Base-by-base conservation (phyloP, 345 rosid species). In the Moringa oleifera region DNA sequence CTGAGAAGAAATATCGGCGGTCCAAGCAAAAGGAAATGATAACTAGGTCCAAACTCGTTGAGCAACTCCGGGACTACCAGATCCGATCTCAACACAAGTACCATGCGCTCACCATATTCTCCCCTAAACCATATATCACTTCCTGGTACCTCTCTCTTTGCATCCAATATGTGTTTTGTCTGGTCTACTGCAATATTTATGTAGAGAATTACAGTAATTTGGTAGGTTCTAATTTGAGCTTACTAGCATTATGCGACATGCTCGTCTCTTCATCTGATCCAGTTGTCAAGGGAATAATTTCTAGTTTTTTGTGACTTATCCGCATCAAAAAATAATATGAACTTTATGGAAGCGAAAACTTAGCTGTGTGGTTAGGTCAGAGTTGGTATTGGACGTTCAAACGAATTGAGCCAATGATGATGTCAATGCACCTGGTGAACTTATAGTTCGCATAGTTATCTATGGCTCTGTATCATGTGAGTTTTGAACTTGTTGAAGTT, bases 21-120 rank as follows among this genome's bases (percentile, higher is more conserved):
- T 31, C 23, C 22, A 41, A 1, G 13, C 1, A 15, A 41, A 41
- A 25, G 58, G 68, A 64, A 18, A 84, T 81, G 89, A 79, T 83
- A 53, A 83, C 89, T 31, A 67, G 84, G 57, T 79, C 86, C 53
- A 79, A 77, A 73, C 84, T 81, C 56, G 89, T 69, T 7, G 89
- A 84, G 81, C 84, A 73, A 72, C 75, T 79, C 65, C 69, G 83
- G 52, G 80, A 77, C 57, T 66, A 67, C 75, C 82, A 77, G 86
- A 65, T 84, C 81, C 75, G 82, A 68, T 77, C 82, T 37, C 84
- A 77, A 56, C 67, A 66, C 67, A 77, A 70, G 64, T 77, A 61
- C 37, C 65, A 73, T 46, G 75, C 75, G 65, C 89, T 79, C 79
- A 63, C 66, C 15, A 10, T 75, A 67, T 83, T 83, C 82, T 81